These are phyloP conservation scores for Sabuloglossum arenarium DNA, from an alignment of 495 filamentous ascomycete genomes.

Conservation along the genomic window DNA sequence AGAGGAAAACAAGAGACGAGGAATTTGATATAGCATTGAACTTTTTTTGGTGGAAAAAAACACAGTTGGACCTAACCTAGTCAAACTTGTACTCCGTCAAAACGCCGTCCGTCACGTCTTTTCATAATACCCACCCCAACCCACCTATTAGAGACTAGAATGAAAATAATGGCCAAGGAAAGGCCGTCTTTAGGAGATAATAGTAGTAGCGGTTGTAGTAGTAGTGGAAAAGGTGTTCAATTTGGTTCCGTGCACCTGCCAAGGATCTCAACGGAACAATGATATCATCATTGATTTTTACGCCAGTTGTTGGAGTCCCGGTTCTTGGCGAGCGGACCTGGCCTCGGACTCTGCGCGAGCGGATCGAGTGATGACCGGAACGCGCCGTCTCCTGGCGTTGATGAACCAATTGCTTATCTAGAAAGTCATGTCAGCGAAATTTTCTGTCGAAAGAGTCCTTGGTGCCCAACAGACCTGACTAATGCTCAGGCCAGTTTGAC, in stretches of 20 bases:
- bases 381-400: slow-evolving; percentile 60
- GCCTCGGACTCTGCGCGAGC: slow-evolving; percentile 1
- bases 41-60: not conserved
- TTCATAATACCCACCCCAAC: not conserved
- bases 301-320: not conserved
- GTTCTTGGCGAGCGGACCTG: not conserved
- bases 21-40: no score
- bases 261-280: not conserved
- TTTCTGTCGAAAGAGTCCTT: not conserved
- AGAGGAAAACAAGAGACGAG: no score
- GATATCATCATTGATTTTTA: not conserved
- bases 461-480: slow-evolving; percentile 34
- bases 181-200: no score
- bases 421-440: slow-evolving; percentile 14
- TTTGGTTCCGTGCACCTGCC: no score
- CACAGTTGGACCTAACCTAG: not conserved
- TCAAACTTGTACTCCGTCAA: not conserved
- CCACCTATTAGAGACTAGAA: not conserved
- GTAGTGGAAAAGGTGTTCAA: no score
- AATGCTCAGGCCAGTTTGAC: slow-evolving; percentile 53
- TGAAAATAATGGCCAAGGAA: not conserved
- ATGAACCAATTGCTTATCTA: slow-evolving; percentile 95
- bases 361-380: slow-evolving; percentile 30
- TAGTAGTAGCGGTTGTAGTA: no score
- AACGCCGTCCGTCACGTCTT: not conserved